Evolutionary conservation across 2,329 filamentous ascomycete genomes (phyloP).

Genomic region (Colletotrichum musicola): DNA sequence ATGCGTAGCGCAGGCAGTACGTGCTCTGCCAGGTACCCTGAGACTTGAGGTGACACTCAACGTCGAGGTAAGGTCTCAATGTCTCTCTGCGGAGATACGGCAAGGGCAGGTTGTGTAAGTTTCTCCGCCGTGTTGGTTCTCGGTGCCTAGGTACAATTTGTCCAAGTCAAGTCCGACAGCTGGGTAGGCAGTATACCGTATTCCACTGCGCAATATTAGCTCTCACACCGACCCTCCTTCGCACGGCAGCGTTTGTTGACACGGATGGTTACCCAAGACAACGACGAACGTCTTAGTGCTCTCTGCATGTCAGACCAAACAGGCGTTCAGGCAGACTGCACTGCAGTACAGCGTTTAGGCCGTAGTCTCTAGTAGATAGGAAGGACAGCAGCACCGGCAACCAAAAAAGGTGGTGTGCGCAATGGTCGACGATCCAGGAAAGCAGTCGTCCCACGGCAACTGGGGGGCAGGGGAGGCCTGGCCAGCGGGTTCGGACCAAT

Average conservation of each 20-base stretch:
- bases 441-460: slow-evolving; percentile 20
- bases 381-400: neutral
- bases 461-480: slow-evolving; percentile 20
- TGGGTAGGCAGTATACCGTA: neutral
- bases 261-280: neutral
- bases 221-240: neutral
- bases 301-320: slow-evolving; percentile 19
- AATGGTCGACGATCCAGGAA: slow-evolving; percentile 29
- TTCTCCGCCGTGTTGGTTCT: slow-evolving; percentile 32
- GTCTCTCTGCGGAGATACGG: slow-evolving; percentile 12
- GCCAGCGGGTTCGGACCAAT: slow-evolving; percentile 28
- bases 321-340: neutral
- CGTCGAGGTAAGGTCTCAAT: neutral
- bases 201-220: neutral
- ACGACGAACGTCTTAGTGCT: no score
- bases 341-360: neutral
- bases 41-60: neutral
- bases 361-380: no score
- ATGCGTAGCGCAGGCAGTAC: neutral
- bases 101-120: slow-evolving; percentile 16
- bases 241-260: slow-evolving; percentile 2
- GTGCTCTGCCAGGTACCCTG: neutral
- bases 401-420: slow-evolving; percentile 1
- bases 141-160: slow-evolving; percentile 4
- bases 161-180: neutral